Conservation (phyloP, 2,329 filamentous ascomycete species). For the Fusarium sororula region DNA sequence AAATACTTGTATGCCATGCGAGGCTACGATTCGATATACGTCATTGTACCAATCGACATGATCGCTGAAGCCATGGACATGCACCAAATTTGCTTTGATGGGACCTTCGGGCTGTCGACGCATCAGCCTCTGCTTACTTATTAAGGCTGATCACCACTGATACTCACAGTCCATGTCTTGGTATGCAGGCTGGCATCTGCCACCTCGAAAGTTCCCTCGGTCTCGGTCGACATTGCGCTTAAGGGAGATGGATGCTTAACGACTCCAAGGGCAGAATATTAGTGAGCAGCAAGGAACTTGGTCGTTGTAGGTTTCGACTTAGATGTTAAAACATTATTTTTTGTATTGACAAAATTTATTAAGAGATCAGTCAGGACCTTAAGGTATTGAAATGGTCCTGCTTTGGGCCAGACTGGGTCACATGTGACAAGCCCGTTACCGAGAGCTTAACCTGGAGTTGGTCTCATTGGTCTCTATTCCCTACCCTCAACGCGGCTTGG, state of each 20-base stretch:
- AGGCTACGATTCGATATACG: constrained; percentile 76
- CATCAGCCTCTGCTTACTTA: constrained; percentile 15
- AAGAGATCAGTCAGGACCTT: background rate
- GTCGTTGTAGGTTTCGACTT: background rate
- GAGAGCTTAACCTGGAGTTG: constrained; percentile 22
- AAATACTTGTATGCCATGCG: constrained; percentile 77
- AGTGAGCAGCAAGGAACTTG: background rate
- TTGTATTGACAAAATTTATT: background rate
- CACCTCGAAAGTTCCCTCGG: constrained; percentile 61
- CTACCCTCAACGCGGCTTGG: constrained; percentile 6
- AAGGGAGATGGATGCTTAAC: background rate
- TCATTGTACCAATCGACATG: constrained; percentile 80
- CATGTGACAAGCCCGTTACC: constrained; percentile 32
- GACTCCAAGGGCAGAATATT: background rate
- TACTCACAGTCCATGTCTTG: constrained; percentile 67
- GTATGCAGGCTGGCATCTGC: constrained; percentile 60
- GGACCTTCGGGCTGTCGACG: constrained; percentile 60
- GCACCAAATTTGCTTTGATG: constrained; percentile 76
- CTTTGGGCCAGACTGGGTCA: constrained; percentile 21
- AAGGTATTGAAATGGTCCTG: constrained; percentile 15
- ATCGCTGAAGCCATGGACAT: constrained; percentile 92
- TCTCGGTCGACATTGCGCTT: constrained; percentile 50
- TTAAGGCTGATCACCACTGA: background rate
- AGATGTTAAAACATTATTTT: background rate
- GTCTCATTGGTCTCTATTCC: constrained; percentile 13